Base-by-base conservation (phyloP, 78 protist species). In the Mastigamoeba balamuthi region DNA sequence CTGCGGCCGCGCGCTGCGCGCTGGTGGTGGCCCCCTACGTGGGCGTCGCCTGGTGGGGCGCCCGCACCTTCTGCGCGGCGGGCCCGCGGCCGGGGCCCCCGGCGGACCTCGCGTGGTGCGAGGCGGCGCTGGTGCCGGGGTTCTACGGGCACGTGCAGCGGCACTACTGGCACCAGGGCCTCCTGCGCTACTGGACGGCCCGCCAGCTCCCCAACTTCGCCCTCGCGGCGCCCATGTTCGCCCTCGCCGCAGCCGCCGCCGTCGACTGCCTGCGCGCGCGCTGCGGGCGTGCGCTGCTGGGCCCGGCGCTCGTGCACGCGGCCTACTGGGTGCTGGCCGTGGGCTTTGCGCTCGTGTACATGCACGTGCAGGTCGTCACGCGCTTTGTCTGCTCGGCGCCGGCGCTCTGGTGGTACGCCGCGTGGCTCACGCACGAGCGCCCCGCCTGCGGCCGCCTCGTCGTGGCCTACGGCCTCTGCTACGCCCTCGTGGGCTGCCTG, bases 351-450 rank as follows among this genome's bases (percentile, higher is more conserved):
- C 29, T 41, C 43, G 8, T 10, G 35, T 66, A 6, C 42, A 77
- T 77, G 82, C 76, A 77, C 48, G 67, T 77, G 44, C 82, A 77
- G 39, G 73, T 70, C 36, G 29, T 29, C 64, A 77, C 82, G 5
- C 40, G 82, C 41, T 77, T 77, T 9, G 7, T 77, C 37, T 0
- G 76, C 28, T 23, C 82, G 6, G 71, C 68, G 29, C 7, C 77
- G 27, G 76, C 82, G n/a, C 4, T 70, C 6, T 27, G 4, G 3
- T 69, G 65, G 58, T 40, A 4, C 35, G 4, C 7, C 58, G 75
- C 1, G 42, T 7, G 39, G 4, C 33, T n/a, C 29, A 3, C 69
- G 30, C 52, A 17, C 68, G 36, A 3, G 64, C 36, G n/a, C 23
- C 39, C 23, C 25, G 23, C 4, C 28, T 4, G 28, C 23, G 28